These are phyloP conservation scores for Streptanthus diversifolius DNA, from an alignment of 345 rosid genomes.

Conservation along the genomic window DNA sequence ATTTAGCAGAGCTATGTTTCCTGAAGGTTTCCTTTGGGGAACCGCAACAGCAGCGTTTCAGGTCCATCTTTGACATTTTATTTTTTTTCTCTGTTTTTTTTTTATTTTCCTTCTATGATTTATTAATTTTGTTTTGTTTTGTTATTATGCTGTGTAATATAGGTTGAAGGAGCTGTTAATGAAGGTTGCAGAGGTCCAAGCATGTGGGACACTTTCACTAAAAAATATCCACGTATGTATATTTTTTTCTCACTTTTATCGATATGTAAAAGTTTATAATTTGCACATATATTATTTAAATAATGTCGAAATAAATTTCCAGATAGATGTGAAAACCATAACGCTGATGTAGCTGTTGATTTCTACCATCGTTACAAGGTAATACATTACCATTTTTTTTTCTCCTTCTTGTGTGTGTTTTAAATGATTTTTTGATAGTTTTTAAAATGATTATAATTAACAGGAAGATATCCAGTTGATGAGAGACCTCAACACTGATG, in stretches of 20 bases:
- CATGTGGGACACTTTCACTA: slow-evolving; percentile 35
- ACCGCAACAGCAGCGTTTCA: slow-evolving; percentile 34
- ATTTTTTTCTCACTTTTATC: not conserved
- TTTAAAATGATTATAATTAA: not conserved
- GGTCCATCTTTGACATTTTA: not conserved
- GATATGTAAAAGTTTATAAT: not conserved
- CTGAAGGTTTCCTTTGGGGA: slow-evolving; percentile 33
- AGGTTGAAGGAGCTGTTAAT: slow-evolving; percentile 35
- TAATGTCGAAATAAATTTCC: not conserved
- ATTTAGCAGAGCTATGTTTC: slow-evolving; percentile 32
- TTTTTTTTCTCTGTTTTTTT: not conserved
- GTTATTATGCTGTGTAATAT: not conserved
- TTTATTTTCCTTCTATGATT: not conserved
- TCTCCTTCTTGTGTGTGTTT: not conserved
- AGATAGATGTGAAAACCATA: slow-evolving; percentile 41
- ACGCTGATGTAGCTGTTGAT: slow-evolving; percentile 46
- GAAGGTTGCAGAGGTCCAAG: slow-evolving; percentile 39
- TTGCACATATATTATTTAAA: not conserved
- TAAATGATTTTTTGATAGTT: not conserved
- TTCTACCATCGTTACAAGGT: slow-evolving; percentile 51
- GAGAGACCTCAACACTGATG: slow-evolving; percentile 40
- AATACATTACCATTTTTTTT: not conserved
- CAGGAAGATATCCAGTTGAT: slow-evolving; percentile 46
- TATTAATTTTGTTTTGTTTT: not conserved
- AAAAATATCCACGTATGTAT: slow-evolving; percentile 13